phyloP scores from a whole-genome alignment of 371 early-diverging fungal species.

The Umbelopsis sp. region DNA sequence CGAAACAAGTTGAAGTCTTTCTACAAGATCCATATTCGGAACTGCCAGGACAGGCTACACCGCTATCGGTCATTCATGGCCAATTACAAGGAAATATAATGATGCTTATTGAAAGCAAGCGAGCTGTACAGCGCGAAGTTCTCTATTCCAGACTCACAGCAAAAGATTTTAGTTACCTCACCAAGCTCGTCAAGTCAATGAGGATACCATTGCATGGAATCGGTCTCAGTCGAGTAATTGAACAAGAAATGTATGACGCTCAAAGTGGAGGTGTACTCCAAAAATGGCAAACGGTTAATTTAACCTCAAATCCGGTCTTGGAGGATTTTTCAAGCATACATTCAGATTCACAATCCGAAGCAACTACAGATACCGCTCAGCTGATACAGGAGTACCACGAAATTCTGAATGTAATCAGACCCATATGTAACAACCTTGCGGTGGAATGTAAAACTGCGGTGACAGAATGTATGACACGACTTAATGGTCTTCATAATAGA shows the following conservation, averaged over 20 bases:
- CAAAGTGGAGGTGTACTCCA: background rate
- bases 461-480: background rate
- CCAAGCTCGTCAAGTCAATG: constrained; percentile 33
- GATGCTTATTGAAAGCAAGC: constrained; percentile 45
- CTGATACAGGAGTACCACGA: constrained; percentile 3
- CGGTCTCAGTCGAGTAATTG: constrained; percentile 28
- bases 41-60: background rate
- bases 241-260: constrained; percentile 13
- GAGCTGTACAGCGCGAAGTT: constrained; percentile 44
- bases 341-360: background rate
- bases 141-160: constrained; percentile 34
- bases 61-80: constrained; percentile 32
- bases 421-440: background rate
- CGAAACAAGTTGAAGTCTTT: constrained; percentile 41
- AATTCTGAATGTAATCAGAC: background rate
- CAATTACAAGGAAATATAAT: constrained; percentile 33
- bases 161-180: constrained; percentile 36
- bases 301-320: background rate
- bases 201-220: constrained; percentile 37
- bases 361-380: background rate
- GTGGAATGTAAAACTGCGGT: background rate
- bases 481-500: background rate
- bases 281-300: background rate
- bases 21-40: constrained; percentile 20
- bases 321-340: background rate